Evolutionary conservation across 495 filamentous ascomycete species (phyloP).

Genomic region (Daldinia caldariorum): DNA sequence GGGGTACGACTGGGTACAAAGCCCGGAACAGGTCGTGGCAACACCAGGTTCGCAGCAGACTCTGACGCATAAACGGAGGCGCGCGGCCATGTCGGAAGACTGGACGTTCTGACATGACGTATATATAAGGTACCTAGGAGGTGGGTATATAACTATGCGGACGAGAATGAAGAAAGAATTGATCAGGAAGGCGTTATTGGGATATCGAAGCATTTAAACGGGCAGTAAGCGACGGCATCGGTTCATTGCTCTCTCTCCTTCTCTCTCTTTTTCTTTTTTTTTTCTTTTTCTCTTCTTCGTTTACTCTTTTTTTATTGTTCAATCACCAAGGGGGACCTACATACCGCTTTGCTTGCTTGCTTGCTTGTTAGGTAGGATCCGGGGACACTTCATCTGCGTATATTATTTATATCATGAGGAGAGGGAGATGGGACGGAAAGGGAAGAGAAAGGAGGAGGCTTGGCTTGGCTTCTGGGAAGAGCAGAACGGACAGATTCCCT

Average conservation of each 20-base stretch:
- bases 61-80: slow-evolving; percentile 46
- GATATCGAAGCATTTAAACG: slow-evolving; percentile 40
- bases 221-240: slow-evolving; percentile 43
- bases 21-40: slow-evolving; percentile 45
- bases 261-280: slow-evolving; percentile 26
- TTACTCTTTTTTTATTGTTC: slow-evolving; percentile 27
- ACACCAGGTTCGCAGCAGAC: slow-evolving; percentile 41
- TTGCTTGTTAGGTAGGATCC: neutral
- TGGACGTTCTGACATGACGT: slow-evolving; percentile 50
- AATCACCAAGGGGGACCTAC: neutral
- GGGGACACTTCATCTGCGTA: slow-evolving; percentile 15
- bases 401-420: slow-evolving; percentile 25
- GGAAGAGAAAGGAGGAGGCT: neutral
- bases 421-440: neutral
- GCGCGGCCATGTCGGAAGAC: slow-evolving; percentile 44
- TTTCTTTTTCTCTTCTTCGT: slow-evolving; percentile 28
- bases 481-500: slow-evolving; percentile 16
- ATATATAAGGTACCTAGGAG: too few species aligned
- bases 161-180: slow-evolving; percentile 19
- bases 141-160: neutral
- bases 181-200: slow-evolving; percentile 31
- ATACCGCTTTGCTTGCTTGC: slow-evolving; percentile 1
- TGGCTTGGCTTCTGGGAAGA: slow-evolving; percentile 4
- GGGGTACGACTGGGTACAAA: slow-evolving; percentile 51
- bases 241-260: slow-evolving; percentile 34